Evolutionary conservation across 2,329 filamentous ascomycete species (phyloP), one percentile per base, ranked within the genome.

Genomic region (Amphichorda felina): DNA sequence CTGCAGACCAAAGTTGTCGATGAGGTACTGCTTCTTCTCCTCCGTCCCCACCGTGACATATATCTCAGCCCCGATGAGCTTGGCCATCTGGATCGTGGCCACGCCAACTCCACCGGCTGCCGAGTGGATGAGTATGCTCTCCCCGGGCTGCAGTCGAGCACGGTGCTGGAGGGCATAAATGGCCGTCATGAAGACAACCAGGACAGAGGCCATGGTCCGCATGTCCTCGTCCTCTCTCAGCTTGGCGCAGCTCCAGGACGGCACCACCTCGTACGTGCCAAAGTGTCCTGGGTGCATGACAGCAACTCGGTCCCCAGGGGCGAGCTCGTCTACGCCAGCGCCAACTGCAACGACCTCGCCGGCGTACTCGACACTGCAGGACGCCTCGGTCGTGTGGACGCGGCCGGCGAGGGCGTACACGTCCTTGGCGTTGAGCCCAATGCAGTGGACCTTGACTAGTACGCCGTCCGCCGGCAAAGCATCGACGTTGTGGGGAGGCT

Each of bases 71-170:
- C 45, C 49, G 8, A 43, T 21, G 8, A 41, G 36, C 26, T 47
- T 37, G 10, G 47, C 45, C 2, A 59, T 39, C 28, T 48, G 41
- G 9, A 59, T 43, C 1, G 55, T 50, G 1, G 50, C 50, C 17
- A 50, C 48, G 1, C 58, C 57, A 6, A 14, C 27, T 8, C 49
- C 51, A 7, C 54, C 53, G 2, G 46, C 43, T 1, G 47, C 55
- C 1, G 48, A 37, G 35, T 59, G 57, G 19, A 60, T 53, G 6
- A 61, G 46, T 2, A 60, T 44, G 6, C 38, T 43, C 25, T 59
- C 24, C 5, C 34, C 29, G 50, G 0, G 46, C 50, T 4, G 30
- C 1, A 61, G 17, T 2, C 43, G 29, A 1, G 51, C 56, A 3
- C 50, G 36, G 22, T 56, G 37, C 7, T 44, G 15, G 2, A 62